A percentile compares a stretch with the other conserved stretches of the same genome.
Evolutionary conservation across 768 basidiomycete species (phyloP).

Genomic region (Boletellus ananas): DNA sequence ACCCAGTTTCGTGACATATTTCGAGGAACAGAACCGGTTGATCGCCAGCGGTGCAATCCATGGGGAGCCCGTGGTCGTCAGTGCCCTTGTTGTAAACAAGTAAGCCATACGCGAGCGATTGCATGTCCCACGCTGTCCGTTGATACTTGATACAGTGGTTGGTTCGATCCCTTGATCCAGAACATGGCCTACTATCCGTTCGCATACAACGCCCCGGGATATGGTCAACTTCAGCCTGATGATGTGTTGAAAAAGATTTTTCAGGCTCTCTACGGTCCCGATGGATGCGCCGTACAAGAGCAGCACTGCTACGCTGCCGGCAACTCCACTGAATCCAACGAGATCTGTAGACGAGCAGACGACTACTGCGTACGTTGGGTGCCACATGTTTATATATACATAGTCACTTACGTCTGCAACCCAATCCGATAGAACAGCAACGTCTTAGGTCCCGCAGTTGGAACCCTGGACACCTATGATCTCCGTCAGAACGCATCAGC

Average conservation of each 20-base stretch:
- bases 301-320: constrained; percentile 56
- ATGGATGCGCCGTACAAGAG: constrained; percentile 55
- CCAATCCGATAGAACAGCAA: constrained; percentile 36
- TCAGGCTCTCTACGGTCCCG: constrained; percentile 41
- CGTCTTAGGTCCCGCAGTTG: constrained; percentile 49
- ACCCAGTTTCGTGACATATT: constrained; percentile 60
- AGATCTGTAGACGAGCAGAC: constrained; percentile 49
- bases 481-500: constrained; percentile 52
- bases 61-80: constrained; percentile 52
- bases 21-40: constrained; percentile 56
- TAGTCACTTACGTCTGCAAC: not conserved
- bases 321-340: constrained; percentile 40
- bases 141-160: constrained; percentile 40
- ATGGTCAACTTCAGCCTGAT: constrained; percentile 55
- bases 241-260: constrained; percentile 45
- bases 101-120: constrained; percentile 13
- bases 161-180: constrained; percentile 64
- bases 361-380: constrained; percentile 50
- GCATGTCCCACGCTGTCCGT: not conserved
- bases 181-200: constrained; percentile 59
- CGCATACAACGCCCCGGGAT: constrained; percentile 59
- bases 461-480: constrained; percentile 52
- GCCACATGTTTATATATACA: not conserved
- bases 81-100: constrained; percentile 66
- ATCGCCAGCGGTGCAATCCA: constrained; percentile 43